Evolutionary conservation across 2,329 filamentous ascomycete species (phyloP), one percentile per base, ranked within the genome.

Genomic region (Colletotrichum godetiae): DNA sequence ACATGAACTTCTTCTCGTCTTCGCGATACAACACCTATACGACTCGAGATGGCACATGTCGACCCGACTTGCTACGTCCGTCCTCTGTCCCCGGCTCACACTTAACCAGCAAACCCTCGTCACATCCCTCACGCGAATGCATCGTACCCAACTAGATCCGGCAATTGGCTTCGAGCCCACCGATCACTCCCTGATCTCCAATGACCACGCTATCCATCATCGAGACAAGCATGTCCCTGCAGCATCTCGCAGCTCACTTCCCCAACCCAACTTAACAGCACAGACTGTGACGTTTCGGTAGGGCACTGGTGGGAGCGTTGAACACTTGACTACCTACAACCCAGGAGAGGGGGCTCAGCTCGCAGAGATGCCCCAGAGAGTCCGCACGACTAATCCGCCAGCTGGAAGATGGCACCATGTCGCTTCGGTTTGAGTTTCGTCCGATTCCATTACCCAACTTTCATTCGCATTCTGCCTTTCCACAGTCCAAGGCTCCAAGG

Each of bases 211-310:
- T 59, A 22, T 4, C 66, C 27, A 10, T 33, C 31, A 15, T 19
- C 31, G 42, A 53, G n/a, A 57, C 60, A 60, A 15, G 67, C 33
- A 49, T 19, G 19, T 61, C 71, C 67, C 67, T 66, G 71, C 56
- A 35, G 35, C 7, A 33, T 8, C 13, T 61, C 62, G 27, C 56
- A 22, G 22, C 22, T 22, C 8, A 22, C 35, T 52, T 13, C 29
- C 7, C 15, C 61, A 53, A 57, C 31, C 55, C 67, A 52, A 57
- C 31, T 57, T 4, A 52, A 15, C 37, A 35, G 60, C 67, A 71
- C 67, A 52, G 67, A 73, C 60, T 13, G 35, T 61, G 60, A 52
- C 71, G 67, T 73, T 71, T 73, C 60, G 70, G 24, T 59, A 12
- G 22, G 52, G 58, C 35, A 29, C 29, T 22, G 64, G 37, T 49